phyloP scores from a whole-genome alignment of 495 filamentous ascomycete species.

The Neurospora sp. region DNA sequence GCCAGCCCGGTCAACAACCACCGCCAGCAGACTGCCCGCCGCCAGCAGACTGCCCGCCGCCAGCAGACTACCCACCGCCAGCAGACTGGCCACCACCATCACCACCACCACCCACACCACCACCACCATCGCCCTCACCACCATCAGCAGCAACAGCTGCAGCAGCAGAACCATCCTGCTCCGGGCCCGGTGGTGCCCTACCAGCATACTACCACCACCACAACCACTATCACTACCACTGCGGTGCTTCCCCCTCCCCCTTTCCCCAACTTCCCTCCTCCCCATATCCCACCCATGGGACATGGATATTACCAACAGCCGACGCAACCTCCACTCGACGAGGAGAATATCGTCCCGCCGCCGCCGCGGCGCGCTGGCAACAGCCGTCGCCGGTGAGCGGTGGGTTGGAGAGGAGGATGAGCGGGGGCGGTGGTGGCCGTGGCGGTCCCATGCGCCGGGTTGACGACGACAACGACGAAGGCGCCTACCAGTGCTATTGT shows the following conservation, averaged over 20 bases:
- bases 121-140: neutral
- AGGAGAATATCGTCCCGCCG: too few relatives aligned
- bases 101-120: too few relatives aligned
- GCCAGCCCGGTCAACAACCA: too few relatives aligned
- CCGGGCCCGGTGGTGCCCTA: neutral
- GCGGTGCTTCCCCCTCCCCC: neutral
- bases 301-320: too few relatives aligned
- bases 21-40: too few relatives aligned
- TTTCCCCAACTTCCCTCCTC: neutral
- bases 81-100: too few relatives aligned
- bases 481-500: neutral
- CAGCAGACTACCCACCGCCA: too few relatives aligned
- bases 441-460: neutral
- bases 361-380: too few relatives aligned
- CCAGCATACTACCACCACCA: neutral
- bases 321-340: too few relatives aligned
- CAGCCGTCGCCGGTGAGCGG: neutral
- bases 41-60: too few relatives aligned
- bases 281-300: too few relatives aligned
- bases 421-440: neutral
- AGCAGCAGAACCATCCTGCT: neutral
- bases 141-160: neutral
- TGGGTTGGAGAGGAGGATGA: neutral
- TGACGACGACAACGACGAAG: neutral
- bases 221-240: neutral